Percentiles rank a stretch among this genome's conserved stretches.
Evolutionary conservation across 2,329 filamentous ascomycete genomes (phyloP).

Genomic region (Sporothrix inflata): DNA sequence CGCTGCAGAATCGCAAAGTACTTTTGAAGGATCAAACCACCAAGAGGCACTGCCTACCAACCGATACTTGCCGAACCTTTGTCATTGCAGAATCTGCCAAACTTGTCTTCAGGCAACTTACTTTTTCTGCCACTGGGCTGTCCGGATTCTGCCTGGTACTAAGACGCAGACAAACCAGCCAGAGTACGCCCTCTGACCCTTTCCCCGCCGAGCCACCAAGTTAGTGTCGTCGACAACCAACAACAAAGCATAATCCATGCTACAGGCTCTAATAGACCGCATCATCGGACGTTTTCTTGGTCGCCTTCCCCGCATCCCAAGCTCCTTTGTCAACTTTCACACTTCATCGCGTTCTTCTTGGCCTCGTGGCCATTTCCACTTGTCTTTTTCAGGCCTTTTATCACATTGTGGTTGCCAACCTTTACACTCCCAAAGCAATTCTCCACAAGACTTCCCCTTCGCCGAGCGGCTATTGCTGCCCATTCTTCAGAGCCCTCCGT

Average conservation of each 20-base stretch:
- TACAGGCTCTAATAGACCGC: not conserved
- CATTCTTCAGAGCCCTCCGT: not conserved
- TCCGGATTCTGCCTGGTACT: not conserved
- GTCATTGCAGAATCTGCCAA: not conserved
- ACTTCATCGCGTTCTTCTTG: not conserved
- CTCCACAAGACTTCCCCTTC: not conserved
- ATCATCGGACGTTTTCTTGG: not conserved
- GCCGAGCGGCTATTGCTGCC: not conserved
- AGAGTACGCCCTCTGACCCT: not conserved
- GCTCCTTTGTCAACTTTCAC: not conserved
- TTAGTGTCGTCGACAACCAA: not conserved
- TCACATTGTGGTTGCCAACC: not conserved
- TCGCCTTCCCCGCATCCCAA: not conserved
- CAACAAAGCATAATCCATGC: slow-evolving; percentile 11
- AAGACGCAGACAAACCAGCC: not conserved
- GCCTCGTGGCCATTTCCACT: not conserved
- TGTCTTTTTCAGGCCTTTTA: not conserved
- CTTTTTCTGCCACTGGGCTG: not conserved
- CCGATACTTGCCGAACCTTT: not conserved
- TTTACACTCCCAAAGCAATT: not conserved
- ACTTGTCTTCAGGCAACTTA: not conserved
- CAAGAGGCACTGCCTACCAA: not conserved
- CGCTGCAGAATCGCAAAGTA: not conserved
- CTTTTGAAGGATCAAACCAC: not conserved
- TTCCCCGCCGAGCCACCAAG: slow-evolving; percentile 5